phyloP scores from a whole-genome alignment of 805 yeast species.

The Saccharomycopsis sp. region DNA sequence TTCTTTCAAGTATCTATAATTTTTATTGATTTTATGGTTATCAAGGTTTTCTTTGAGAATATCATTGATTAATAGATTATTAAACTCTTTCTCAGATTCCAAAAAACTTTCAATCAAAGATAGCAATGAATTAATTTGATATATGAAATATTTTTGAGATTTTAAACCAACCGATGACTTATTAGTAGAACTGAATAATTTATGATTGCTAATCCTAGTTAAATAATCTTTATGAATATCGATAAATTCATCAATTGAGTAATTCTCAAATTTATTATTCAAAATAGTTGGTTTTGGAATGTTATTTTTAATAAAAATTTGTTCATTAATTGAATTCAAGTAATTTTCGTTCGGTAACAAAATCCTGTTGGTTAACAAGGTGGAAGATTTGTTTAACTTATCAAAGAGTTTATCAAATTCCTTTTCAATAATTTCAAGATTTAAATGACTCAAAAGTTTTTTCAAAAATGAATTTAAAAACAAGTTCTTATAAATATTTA shows the following conservation, averaged over 20 bases:
- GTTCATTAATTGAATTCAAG: slow-evolving; percentile 14
- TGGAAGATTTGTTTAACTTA: slow-evolving; percentile 14
- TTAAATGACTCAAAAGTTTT: slow-evolving; percentile 30
- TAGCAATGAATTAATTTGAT: slow-evolving; percentile 30
- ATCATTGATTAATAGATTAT: slow-evolving; percentile 25
- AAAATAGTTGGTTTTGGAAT: slow-evolving; percentile 4
- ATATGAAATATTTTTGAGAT: slow-evolving; percentile 32
- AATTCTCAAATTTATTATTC: slow-evolving; percentile 21
- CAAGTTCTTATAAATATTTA: slow-evolving; percentile 30
- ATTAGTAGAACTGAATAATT: slow-evolving; percentile 24
- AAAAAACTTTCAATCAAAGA: slow-evolving; percentile 31
- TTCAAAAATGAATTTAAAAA: slow-evolving; percentile 34
- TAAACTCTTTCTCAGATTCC: slow-evolving; percentile 28
- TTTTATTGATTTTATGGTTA: slow-evolving; percentile 19
- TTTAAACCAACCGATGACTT: slow-evolving; percentile 25
- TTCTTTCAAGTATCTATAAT: background rate
- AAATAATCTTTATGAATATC: slow-evolving; percentile 27
- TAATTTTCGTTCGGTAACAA: slow-evolving; percentile 24
- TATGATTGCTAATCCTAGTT: slow-evolving; percentile 27
- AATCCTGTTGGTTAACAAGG: slow-evolving; percentile 21
- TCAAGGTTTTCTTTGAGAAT: background rate
- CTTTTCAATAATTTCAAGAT: slow-evolving; percentile 37
- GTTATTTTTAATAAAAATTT: slow-evolving; percentile 3
- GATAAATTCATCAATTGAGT: slow-evolving; percentile 42
- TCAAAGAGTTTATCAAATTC: slow-evolving; percentile 24